phyloP scores from a whole-genome alignment of 257 asterid species.

The Solanum appendiculatum region DNA sequence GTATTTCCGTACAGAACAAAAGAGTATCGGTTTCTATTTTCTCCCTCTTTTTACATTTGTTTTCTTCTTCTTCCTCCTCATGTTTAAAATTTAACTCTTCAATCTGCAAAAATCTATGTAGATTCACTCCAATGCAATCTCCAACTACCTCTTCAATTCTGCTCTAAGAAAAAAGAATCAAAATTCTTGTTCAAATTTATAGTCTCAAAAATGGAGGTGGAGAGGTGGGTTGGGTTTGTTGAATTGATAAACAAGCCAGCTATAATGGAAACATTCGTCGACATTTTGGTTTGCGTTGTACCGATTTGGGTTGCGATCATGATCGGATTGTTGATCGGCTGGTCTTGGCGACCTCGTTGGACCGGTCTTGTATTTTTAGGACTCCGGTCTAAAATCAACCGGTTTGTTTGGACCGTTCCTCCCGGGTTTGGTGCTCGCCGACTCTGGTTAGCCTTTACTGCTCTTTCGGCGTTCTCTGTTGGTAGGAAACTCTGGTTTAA shows the following conservation, averaged over 20 bases:
- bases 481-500: conserved; percentile 67
- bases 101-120: not conserved
- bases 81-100: not conserved
- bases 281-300: conserved; percentile 72
- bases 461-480: conserved; percentile 81
- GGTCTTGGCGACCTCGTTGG: conserved; percentile 98
- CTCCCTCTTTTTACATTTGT: not conserved
- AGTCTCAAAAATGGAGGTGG: conserved; percentile 34
- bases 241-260: conserved; percentile 50
- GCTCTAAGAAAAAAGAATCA: not conserved
- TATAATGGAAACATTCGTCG: conserved; percentile 76
- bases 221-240: conserved; percentile 30
- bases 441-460: conserved; percentile 86
- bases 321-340: conserved; percentile 89
- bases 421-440: conserved; percentile 95
- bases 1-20: not conserved
- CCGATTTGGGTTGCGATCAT: conserved; percentile 98
- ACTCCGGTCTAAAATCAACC: conserved; percentile 61
- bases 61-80: not conserved
- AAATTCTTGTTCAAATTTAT: not conserved
- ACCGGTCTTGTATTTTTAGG: conserved; percentile 74
- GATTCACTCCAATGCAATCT: not conserved
- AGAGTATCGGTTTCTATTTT: not conserved
- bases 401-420: conserved; percentile 72
- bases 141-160: not conserved